Evolutionary conservation across 1,284 basidiomycete genomes (phyloP).

Genomic region (Ustilago cynodontis): DNA sequence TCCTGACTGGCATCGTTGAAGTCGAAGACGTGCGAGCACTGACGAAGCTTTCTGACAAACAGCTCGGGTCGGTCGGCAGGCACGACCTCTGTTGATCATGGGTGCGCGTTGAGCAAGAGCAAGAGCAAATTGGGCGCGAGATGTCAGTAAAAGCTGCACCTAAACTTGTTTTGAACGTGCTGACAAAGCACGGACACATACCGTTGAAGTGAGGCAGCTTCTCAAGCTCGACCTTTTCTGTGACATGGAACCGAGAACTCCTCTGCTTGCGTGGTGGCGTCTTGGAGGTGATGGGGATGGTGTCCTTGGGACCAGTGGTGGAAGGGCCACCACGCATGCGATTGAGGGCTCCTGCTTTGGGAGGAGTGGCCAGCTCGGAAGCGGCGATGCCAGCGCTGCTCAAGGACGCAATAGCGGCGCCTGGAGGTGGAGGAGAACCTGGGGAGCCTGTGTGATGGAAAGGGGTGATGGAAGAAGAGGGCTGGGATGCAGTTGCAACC

Average conservation of each 20-base stretch:
- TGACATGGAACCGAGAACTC: slow-evolving; percentile 84
- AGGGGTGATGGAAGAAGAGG: slow-evolving; percentile 52
- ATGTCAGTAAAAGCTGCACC: background rate
- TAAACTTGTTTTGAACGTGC: no score
- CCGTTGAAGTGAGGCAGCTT: slow-evolving; percentile 92
- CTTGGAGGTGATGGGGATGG: slow-evolving; percentile 64
- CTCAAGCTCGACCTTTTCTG: slow-evolving; percentile 95
- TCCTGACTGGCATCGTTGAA: slow-evolving; percentile 98
- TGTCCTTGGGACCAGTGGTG: slow-evolving; percentile 64
- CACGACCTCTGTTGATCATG: slow-evolving; percentile 80
- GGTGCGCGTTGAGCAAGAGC: background rate
- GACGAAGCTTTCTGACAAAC: slow-evolving; percentile 93
- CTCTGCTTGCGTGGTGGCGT: slow-evolving; percentile 69
- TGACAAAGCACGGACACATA: no score
- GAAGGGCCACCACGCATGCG: slow-evolving; percentile 54
- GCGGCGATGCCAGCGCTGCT: slow-evolving; percentile 48
- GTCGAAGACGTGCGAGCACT: slow-evolving; percentile 97
- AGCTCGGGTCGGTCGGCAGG: slow-evolving; percentile 88
- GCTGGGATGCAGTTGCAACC: slow-evolving; percentile 50
- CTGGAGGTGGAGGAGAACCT: slow-evolving; percentile 58
- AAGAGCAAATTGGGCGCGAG: background rate
- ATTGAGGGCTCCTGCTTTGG: slow-evolving; percentile 61
- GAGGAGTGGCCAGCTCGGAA: slow-evolving; percentile 55
- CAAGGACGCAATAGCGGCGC: slow-evolving; percentile 52
- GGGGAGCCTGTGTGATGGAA: slow-evolving; percentile 57